Evolutionary conservation across 495 filamentous ascomycete genomes (phyloP), one percentile per base, ranked within the genome.

Genomic region (Acidomyces sp.): DNA sequence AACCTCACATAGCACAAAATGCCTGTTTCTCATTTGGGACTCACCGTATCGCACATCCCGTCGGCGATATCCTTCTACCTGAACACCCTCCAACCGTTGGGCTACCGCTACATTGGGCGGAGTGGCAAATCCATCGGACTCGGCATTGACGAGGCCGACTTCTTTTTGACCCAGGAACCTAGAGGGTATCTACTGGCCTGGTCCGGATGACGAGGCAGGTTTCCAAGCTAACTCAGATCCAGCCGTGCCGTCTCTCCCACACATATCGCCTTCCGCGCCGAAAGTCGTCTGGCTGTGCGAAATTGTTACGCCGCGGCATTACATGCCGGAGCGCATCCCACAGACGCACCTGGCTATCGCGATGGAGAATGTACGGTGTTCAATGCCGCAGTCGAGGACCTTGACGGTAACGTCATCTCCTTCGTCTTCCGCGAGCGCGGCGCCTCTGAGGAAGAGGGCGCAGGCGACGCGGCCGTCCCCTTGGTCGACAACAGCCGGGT

Each of bases 51-150:
- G 32, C 74, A 87, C 55, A 77, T 90, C 27, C 75, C 83, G 6
- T 76, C 75, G 15, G 78, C 82, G 6, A 77, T 74, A 30, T 87
- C 80, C 1, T 88, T 87, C 65, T 93, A 82, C 59, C 71, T 86
- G 3, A 70, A 78, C 44, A 70, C 84, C 49, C 64, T 78, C 32
- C 76, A 81, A 45, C 81, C 84, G 0, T 64, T 92, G 15, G 81
- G 80, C 16, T 76, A 90, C 41, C 69, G 69, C 35, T 92, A 74
- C 56, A 68, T 86, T 26, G 58, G 59, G 9, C 51, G 58, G 23
- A 57, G 56, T 34, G 58, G 61, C 13, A 50, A 67, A 39, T 54
- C 60, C 21, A 71, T 77, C 51, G 74, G 70, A 13, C 70, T 78
- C 49, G 74, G 74, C 13, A 66, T 52, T 13, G 10, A 35, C 2